phyloP scores from a whole-genome alignment of 305 asterid genomes.

The Fraxinus latifolia region DNA sequence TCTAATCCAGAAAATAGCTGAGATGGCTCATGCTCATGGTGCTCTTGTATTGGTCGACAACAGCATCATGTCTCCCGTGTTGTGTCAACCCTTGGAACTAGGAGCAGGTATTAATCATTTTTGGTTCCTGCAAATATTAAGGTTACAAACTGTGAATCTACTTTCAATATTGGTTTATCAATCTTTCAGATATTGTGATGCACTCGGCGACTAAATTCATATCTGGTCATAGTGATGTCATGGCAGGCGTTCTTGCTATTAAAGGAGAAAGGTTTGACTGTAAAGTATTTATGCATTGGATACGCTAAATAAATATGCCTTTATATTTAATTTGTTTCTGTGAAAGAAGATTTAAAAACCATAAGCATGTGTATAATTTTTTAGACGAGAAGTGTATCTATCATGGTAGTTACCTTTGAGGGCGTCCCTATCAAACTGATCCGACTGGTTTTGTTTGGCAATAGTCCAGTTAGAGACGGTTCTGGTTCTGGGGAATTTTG shows the following conservation, averaged over 20 bases:
- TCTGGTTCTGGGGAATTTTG: background rate
- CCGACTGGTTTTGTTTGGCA: background rate
- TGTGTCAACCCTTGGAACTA: constrained; percentile 73
- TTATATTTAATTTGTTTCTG: background rate
- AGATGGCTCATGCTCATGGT: constrained; percentile 75
- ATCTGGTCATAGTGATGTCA: constrained; percentile 82
- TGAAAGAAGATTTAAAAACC: background rate
- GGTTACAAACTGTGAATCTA: background rate
- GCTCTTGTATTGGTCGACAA: constrained; percentile 88
- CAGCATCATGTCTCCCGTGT: constrained; percentile 87
- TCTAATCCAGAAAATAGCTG: constrained; percentile 64
- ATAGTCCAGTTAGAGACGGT: background rate
- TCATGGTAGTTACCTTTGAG: background rate
- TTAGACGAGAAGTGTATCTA: background rate
- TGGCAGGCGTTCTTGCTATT: constrained; percentile 79
- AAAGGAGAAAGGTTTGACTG: constrained; percentile 66
- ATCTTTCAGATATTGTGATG: constrained; percentile 79
- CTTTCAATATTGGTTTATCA: constrained; percentile 19
- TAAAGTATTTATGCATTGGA: background rate
- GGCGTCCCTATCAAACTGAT: background rate
- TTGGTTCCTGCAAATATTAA: background rate
- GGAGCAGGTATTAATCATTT: constrained; percentile 63
- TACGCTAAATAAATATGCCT: background rate
- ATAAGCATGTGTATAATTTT: background rate
- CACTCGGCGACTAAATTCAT: constrained; percentile 85